Evolutionary conservation across 2,329 filamentous ascomycete genomes (phyloP), one percentile per base, ranked within the genome.

Genomic region (Verticillium albo-atrum): DNA sequence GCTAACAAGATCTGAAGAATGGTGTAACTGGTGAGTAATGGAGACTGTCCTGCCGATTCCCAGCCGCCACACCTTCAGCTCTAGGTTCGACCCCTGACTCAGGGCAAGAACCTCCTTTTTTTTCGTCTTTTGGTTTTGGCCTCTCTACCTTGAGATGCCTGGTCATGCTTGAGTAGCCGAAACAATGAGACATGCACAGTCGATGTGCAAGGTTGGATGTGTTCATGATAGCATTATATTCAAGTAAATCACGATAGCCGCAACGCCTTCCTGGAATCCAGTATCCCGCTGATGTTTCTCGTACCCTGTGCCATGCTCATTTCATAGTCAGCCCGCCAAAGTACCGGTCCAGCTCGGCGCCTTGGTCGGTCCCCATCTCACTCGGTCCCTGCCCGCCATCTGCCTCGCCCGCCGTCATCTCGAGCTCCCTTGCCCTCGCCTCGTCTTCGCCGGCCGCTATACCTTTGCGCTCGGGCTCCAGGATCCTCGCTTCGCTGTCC

Each of bases 401-500:
- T n/a, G 58, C 57, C 9, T 63, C 60, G 42, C 65, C 62, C 12
- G 61, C 35, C 34, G 58, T 60, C 34, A 56, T 54, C 59, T 60
- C 63, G 20, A 67, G 65, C 6, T 63, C 62, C 7, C 60, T 59
- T 5, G 64, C 64, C 32, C 72, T 75, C 17, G 35, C 27, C 50
- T 58, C 52, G 15, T 52, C 26, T 15, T 34, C n/a, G 2, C 28
- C 34, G 59, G 57, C 37, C 65, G 61, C 59, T 68, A 65, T 71
- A 3, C 64, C 59, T 26, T 73, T 75, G 67, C 79, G 82, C 74
- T 89, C 85, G 0, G 90, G 90, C 73, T 89, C 82, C 56, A 94
- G 72, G 54, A 94, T 75, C 57, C 86, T 78, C 56, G 84, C 82
- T 58, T 91, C 87, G 66, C 89, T 89, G 67, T 94, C 90, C 66